A percentile compares a stretch with the other conserved stretches of the same genome.
Evolutionary conservation across 371 early-diverging fungal genomes (phyloP).

Genomic region (Globomyces sp.): DNA sequence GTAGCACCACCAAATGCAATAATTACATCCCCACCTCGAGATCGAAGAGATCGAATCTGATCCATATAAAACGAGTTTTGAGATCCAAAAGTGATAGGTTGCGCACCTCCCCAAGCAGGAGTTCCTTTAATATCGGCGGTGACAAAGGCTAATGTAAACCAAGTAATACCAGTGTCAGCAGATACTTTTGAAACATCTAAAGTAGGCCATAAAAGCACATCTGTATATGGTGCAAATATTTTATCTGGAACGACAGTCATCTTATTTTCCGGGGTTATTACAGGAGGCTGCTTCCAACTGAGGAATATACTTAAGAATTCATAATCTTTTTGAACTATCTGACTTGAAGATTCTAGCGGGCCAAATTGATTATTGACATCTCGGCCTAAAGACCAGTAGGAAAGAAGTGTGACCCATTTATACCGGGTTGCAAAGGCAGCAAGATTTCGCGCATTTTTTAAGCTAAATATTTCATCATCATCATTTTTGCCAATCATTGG

Average conservation of each 20-base stretch:
- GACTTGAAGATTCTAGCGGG: conserved; percentile 15
- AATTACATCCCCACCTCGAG: not conserved
- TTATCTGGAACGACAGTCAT: not conserved
- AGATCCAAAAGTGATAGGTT: not conserved
- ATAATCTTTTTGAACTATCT: not conserved
- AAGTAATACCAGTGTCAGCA: not conserved
- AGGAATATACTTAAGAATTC: not conserved
- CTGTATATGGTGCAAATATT: conserved; percentile 7
- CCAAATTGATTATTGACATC: conserved; percentile 21
- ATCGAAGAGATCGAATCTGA: not conserved
- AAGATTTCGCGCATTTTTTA: conserved; percentile 29
- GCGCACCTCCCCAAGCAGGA: not conserved
- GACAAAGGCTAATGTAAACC: conserved; percentile 2
- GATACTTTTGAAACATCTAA: not conserved
- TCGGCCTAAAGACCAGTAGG: conserved; percentile 33
- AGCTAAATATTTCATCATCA: conserved; percentile 29
- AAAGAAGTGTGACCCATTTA: conserved; percentile 26
- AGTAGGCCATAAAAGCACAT: conserved; percentile 5
- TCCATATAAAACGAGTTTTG: conserved; percentile 3
- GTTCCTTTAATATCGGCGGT: not conserved
- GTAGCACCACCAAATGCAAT: conserved; percentile 10
- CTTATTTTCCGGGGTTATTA: too few species aligned
- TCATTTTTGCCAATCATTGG: conserved; percentile 48
- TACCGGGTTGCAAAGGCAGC: conserved; percentile 25
- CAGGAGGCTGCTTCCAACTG: too few species aligned